Conservation (phyloP, 352 stramenopile genomes). For the Pythium periplocum region DNA sequence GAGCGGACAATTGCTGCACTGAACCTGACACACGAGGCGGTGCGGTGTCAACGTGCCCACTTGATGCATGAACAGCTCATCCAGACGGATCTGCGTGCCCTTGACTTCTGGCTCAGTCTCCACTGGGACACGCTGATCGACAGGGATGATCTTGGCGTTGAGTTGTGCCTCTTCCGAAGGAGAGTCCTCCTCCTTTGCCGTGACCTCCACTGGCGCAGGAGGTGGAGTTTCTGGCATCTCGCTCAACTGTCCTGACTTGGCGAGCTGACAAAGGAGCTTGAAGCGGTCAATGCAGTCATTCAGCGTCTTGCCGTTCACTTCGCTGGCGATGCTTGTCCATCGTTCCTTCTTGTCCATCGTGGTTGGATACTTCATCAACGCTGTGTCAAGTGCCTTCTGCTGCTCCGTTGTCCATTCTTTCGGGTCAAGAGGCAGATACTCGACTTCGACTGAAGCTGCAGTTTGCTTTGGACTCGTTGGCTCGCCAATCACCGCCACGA, state of each 20-base stretch:
- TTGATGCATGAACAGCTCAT: conserved; percentile 72
- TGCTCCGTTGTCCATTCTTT: conserved; percentile 56
- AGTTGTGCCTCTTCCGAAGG: conserved; percentile 3
- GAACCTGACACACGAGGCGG: conserved; percentile 53
- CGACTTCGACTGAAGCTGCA: too few relatives aligned
- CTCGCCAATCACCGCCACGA: conserved; percentile 13
- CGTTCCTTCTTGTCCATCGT: conserved; percentile 67
- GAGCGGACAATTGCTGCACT: conserved; percentile 69
- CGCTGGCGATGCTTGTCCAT: conserved; percentile 60
- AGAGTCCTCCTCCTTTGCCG: conserved; percentile 13
- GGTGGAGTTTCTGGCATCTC: conserved; percentile 2
- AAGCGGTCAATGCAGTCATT: conserved; percentile 84
- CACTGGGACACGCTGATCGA: conserved; percentile 36
- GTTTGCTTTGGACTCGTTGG: neutral
- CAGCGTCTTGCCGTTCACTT: conserved; percentile 58
- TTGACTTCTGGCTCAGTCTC: conserved; percentile 46
- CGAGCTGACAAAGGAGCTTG: conserved; percentile 49
- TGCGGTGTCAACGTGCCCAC: conserved; percentile 73
- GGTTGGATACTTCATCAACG: conserved; percentile 65
- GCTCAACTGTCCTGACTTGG: conserved; percentile 23
- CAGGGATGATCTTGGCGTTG: conserved; percentile 48
- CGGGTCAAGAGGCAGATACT: neutral
- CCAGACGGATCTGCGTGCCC: conserved; percentile 50
- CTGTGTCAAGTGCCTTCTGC: conserved; percentile 56
- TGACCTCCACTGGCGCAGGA: neutral